Percentiles rank a stretch among this genome's conserved stretches.
These are phyloP conservation scores for Parastagonospora avenae DNA, from an alignment of 2,329 filamentous ascomycete species.

Conservation along the genomic window DNA sequence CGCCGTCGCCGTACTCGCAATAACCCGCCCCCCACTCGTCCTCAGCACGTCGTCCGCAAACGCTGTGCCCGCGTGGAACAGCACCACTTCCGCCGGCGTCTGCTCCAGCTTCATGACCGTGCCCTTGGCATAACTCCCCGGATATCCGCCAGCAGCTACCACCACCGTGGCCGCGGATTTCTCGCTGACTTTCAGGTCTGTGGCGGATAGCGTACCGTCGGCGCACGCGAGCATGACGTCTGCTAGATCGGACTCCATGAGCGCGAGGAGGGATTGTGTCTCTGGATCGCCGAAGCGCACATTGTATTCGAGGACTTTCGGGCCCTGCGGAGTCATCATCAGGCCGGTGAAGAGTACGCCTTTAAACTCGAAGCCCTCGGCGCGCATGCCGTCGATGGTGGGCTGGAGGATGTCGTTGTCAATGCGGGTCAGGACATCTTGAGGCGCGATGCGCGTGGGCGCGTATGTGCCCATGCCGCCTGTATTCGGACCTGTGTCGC, in stretches of 20 bases:
- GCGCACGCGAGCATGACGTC: conserved; percentile 87
- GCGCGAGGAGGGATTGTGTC: conserved; percentile 81
- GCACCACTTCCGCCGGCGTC: conserved; percentile 63
- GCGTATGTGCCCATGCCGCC: conserved; percentile 98
- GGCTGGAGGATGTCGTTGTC: conserved; percentile 85
- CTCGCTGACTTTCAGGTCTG: conserved; percentile 69
- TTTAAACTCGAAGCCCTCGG: conserved; percentile 63
- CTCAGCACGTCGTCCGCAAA: conserved; percentile 65
- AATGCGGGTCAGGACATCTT: conserved; percentile 74
- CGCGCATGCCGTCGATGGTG: conserved; percentile 85
- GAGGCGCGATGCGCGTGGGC: conserved; percentile 62
- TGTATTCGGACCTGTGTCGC: conserved; percentile 89
- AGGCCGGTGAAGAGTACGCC: conserved; percentile 87
- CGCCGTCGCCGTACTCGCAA: conserved; percentile 84
- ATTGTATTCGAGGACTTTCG: conserved; percentile 90
- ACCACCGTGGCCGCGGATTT: conserved; percentile 89
- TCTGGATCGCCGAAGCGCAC: conserved; percentile 92
- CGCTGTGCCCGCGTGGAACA: conserved; percentile 93
- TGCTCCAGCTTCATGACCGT: conserved; percentile 63
- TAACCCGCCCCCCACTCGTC: conserved; percentile 87
- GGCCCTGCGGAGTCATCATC: conserved; percentile 83
- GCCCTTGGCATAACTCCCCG: conserved; percentile 80
- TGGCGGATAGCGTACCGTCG: conserved; percentile 72
- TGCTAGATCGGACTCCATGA: conserved; percentile 85
- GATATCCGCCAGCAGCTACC: conserved; percentile 91